Evolutionary conservation across 2,329 filamentous ascomycete genomes (phyloP), one percentile per base, ranked within the genome.

Genomic region (Scytalidium lignicola): DNA sequence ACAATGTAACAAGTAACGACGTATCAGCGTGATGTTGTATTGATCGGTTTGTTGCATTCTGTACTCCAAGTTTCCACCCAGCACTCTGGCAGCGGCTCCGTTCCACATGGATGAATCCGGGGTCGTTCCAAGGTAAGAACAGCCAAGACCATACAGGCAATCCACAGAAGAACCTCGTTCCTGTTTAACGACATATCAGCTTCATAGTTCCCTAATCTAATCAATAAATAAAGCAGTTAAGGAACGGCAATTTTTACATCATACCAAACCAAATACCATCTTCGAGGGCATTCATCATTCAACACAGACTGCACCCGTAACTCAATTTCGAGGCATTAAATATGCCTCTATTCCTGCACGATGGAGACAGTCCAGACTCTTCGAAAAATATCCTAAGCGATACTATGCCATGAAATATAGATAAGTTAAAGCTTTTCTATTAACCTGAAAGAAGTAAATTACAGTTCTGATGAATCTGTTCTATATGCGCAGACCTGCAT

Each of bases 291-390:
- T 37, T 5, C 32, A 37, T 13, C 32, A 37, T 37, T 37, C 32
- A 13, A 37, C 7, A n/a, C 32, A 8, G 4, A 13, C 6, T 9
- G 32, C 32, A 5, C 7, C 32, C 4, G 32, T 37, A 8, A 37
- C 8, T 37, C 52, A 54, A 39, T 54, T 51, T 28, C 29, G 52
- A 46, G 52, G 52, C 3, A 54, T 54, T 15, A 51, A 54, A 44
- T 54, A 51, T 40, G 52, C 42, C 10, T 44, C 43, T 20, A 50
- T 54, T 29, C 49, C 52, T 12, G 44, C 44, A n/a, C 44, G 52
- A 2, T 54, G 51, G 41, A 26, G 17, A 23, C 52, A 54, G 19
- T 48, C 49, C n/a, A 46, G 28, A 3, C 19, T 51, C 18, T 47
- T 50, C 17, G 23, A 42, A 20, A 32, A 3, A 3, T 51, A 50